A percentile compares a stretch with the other conserved stretches of the same genome.
These are phyloP conservation scores for Pseudofabraea citricarpa DNA, from an alignment of 2,329 filamentous ascomycete genomes.

Conservation along the genomic window DNA sequence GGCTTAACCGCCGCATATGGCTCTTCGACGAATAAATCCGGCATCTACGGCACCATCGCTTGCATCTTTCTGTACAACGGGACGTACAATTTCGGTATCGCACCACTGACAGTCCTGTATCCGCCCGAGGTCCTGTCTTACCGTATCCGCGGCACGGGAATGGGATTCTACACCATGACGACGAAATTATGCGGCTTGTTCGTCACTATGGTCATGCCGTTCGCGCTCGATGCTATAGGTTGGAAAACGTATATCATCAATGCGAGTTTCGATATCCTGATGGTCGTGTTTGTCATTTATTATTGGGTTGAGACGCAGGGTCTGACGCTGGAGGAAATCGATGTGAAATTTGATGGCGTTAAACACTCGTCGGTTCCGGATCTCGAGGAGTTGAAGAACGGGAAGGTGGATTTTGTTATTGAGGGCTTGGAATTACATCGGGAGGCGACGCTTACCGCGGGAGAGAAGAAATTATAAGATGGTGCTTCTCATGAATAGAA, in stretches of 20 bases:
- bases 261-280: slow-evolving; percentile 5
- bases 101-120: slow-evolving; percentile 38
- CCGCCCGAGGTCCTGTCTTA: slow-evolving; percentile 38
- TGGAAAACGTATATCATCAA: slow-evolving; percentile 12
- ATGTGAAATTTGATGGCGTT: slow-evolving; percentile 5
- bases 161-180: slow-evolving; percentile 27
- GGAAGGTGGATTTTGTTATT: slow-evolving; percentile 5
- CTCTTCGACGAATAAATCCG: slow-evolving; percentile 1
- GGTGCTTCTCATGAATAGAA: no score
- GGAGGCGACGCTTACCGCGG: not conserved
- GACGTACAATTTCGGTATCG: slow-evolving; percentile 38
- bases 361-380: slow-evolving; percentile 4
- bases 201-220: slow-evolving; percentile 10
- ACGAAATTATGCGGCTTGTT: slow-evolving; percentile 21
- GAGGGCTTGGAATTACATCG: slow-evolving; percentile 1
- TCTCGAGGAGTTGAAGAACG: slow-evolving; percentile 1
- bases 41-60: slow-evolving; percentile 37
- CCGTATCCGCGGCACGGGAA: slow-evolving; percentile 24
- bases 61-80: slow-evolving; percentile 46
- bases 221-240: slow-evolving; percentile 9
- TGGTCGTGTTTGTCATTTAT: slow-evolving; percentile 50
- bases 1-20: slow-evolving; percentile 33
- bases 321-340: slow-evolving; percentile 60
- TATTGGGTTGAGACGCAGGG: slow-evolving; percentile 61
- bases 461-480: not conserved